phyloP scores from a whole-genome alignment of 257 asterid species.

The Linaria vulgaris region DNA sequence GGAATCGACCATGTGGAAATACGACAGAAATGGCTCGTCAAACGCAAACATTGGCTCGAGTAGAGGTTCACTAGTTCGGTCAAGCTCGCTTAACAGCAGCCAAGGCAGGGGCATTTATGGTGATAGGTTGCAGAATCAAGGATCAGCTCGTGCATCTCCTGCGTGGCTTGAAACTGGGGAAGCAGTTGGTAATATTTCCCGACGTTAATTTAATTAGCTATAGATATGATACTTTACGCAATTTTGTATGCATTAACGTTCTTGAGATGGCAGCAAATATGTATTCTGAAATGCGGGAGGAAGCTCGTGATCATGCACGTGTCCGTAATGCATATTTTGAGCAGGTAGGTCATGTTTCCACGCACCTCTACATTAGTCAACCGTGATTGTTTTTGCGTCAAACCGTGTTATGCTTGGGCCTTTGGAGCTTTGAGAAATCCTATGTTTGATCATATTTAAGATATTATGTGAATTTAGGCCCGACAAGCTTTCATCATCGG shows the following conservation, averaged over 20 bases:
- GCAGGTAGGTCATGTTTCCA: constrained; percentile 58
- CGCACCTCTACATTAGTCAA: no score
- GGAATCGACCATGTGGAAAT: constrained; percentile 75
- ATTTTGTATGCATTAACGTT: constrained; percentile 45
- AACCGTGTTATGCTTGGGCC: background rate
- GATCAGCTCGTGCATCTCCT: constrained; percentile 62
- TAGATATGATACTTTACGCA: constrained; percentile 26
- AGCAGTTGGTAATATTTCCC: constrained; percentile 69
- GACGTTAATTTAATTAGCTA: constrained; percentile 27
- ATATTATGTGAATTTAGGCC: constrained; percentile 60
- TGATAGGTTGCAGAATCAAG: constrained; percentile 59
- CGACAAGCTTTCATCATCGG: constrained; percentile 92
- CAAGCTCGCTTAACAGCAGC: constrained; percentile 54
- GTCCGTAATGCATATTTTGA: constrained; percentile 89
- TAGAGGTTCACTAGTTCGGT: constrained; percentile 61
- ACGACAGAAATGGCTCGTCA: constrained; percentile 57
- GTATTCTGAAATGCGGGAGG: constrained; percentile 95
- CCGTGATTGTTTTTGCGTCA: background rate
- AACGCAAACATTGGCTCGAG: constrained; percentile 72
- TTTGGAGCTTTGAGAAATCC: background rate
- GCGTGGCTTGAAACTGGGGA: constrained; percentile 80
- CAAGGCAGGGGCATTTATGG: constrained; percentile 52
- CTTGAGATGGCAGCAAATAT: constrained; percentile 78
- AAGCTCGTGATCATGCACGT: constrained; percentile 98
- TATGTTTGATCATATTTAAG: constrained; percentile 29